Evolutionary conservation across 2,329 filamentous ascomycete species (phyloP), one percentile per base, ranked within the genome.

Genomic region (Colletotrichum horii): DNA sequence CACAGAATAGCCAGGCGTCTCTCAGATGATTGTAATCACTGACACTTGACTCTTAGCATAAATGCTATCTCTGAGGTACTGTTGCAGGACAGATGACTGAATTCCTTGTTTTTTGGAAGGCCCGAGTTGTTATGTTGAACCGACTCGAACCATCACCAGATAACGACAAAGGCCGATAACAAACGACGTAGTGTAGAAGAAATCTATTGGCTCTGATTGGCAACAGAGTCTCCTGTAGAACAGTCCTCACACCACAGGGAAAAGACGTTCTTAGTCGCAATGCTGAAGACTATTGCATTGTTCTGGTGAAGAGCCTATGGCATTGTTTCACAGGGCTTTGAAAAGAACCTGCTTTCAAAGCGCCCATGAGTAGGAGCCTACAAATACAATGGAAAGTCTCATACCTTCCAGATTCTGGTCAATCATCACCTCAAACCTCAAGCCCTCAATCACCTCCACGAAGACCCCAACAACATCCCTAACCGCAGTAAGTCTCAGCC

Each of bases 121-220:
- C 11, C 43, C 6, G 11, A 14, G 43, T 22, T 48, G 2, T 7
- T 48, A 1, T 14, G 43, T 48, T 48, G 43, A 48, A 48, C 11
- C 43, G 6, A 14, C 43, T 48, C n/a, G 43, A 48, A 48, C 12
- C 2, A 48, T 48, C 43, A 7, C 11, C 19, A 22, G 11, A 22
- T 4, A 22, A 48, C 3, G 11, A 48, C 43, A 22, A 48, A 48
- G n/a, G 3, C 6, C 11, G 1, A 48, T 12, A 14, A 22, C 11
- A 48, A 22, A 8, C 11, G 8, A 48, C 2, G 3, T n/a, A n/a
- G 0, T 12, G 4, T 48, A n/a, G 4, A 14, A 14, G 6, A 7
- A 7, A 4, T 4, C 6, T 7, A 22, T 6, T 2, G n/a, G 14
- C 1, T 22, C 3, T 22, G 11, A 14, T 3, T 48, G 43, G 1